Percentiles rank a stretch among this genome's conserved stretches.
phyloP scores from a whole-genome alignment of 2,329 filamentous ascomycete genomes.

The Cercospora citrullina region DNA sequence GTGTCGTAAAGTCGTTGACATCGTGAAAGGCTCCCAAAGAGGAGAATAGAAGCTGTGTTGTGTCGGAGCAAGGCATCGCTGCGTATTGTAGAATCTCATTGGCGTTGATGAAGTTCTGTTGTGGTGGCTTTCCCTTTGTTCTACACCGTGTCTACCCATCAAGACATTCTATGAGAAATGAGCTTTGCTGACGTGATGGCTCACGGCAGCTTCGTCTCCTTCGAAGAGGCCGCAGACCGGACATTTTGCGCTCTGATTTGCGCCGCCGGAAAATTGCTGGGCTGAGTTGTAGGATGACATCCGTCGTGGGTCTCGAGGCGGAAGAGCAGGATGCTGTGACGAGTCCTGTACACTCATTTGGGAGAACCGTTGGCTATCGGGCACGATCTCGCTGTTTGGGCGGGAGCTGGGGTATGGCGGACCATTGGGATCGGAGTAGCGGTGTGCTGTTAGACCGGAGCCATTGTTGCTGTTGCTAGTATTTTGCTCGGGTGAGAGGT shows the following conservation, averaged over 20 bases:
- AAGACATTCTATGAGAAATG: constrained; percentile 31
- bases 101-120: not conserved
- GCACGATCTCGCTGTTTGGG: constrained; percentile 22
- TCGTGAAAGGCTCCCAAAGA: not conserved
- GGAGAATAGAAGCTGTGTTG: too few species aligned
- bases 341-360: constrained; percentile 17
- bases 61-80: not conserved
- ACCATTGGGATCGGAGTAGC: constrained; percentile 16
- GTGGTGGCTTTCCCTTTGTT: not conserved
- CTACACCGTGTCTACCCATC: not conserved
- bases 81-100: not conserved
- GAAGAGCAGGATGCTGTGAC: constrained; percentile 9
- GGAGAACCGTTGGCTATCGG: constrained; percentile 31
- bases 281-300: not conserved
- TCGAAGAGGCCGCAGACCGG: constrained; percentile 38
- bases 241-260: constrained; percentile 27
- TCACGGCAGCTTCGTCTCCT: constrained; percentile 39
- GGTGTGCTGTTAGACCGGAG: constrained; percentile 6
- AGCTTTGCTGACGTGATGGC: constrained; percentile 36
- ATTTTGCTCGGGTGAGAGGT: not conserved
- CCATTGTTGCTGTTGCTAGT: not conserved
- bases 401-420: constrained; percentile 18
- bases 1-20: not conserved
- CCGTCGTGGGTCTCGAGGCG: constrained; percentile 5
- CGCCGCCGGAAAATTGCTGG: not conserved